These are phyloP conservation scores for Yamadazyma triangularis DNA, from an alignment of 1,139 yeast species.

Conservation along the genomic window DNA sequence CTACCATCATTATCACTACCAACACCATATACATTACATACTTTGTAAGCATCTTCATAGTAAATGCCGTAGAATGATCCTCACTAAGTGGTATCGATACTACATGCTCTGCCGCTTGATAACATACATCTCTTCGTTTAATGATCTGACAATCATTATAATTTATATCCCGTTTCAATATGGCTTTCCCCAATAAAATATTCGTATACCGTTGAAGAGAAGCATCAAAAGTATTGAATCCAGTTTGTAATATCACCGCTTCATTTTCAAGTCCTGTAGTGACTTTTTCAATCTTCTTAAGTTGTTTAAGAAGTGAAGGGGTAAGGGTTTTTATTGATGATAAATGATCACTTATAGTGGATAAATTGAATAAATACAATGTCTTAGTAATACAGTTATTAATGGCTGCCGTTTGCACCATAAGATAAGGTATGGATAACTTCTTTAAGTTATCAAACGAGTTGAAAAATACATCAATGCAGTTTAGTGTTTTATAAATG, in stretches of 20 bases:
- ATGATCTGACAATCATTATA: constrained; percentile 30
- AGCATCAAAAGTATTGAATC: constrained; percentile 31
- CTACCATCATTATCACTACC: constrained; percentile 17
- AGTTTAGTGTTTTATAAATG: constrained; percentile 21
- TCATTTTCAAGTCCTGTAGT: constrained; percentile 38
- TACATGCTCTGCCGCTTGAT: constrained; percentile 41
- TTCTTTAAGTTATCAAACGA: constrained; percentile 37
- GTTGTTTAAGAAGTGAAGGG: constrained; percentile 23
- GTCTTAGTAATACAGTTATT: constrained; percentile 22
- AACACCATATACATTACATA: constrained; percentile 19
- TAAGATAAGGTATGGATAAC: constrained; percentile 32
- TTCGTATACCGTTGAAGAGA: constrained; percentile 35
- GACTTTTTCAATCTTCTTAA: constrained; percentile 33
- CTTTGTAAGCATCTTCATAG: constrained; percentile 17
- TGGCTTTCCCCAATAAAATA: constrained; percentile 39
- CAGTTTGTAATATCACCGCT: constrained; percentile 22
- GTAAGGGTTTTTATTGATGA: constrained; percentile 15
- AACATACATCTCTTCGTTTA: constrained; percentile 36
- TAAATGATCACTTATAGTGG: constrained; percentile 28
- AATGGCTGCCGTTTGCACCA: constrained; percentile 27
- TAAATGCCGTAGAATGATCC: constrained; percentile 17
- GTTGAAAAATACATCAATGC: constrained; percentile 33
- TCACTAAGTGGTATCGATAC: constrained; percentile 40
- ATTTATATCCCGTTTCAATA: constrained; percentile 33
- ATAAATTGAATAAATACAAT: constrained; percentile 20